Percentiles rank a stretch among this genome's conserved stretches.
phyloP scores from a whole-genome alignment of 768 basidiomycete species.

The Mycena maculata region DNA sequence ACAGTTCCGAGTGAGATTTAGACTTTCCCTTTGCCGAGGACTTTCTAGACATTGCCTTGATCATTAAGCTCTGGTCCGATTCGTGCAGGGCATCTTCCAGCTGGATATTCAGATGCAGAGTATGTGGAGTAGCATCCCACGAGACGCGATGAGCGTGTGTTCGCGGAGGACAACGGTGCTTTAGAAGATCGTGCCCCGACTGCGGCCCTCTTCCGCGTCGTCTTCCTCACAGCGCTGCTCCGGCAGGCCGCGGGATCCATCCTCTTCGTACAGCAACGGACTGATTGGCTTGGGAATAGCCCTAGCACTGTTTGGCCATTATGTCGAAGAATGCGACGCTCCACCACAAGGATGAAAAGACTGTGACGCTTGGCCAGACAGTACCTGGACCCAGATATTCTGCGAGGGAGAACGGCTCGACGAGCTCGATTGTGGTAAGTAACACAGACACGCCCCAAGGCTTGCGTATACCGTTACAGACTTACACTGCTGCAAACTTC shows the following conservation, averaged over 20 bases:
- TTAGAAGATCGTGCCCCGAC: slow-evolving; percentile 53
- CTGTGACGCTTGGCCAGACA: slow-evolving; percentile 50
- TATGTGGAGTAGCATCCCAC: slow-evolving; percentile 68
- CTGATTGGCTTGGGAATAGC: slow-evolving; percentile 80
- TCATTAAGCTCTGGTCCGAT: slow-evolving; percentile 89
- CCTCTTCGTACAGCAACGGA: slow-evolving; percentile 79
- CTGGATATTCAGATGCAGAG: slow-evolving; percentile 81
- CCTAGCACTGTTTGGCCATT: slow-evolving; percentile 78
- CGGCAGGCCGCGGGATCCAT: too few relatives aligned
- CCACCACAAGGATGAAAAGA: slow-evolving; percentile 72
- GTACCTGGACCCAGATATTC: slow-evolving; percentile 47
- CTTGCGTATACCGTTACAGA: slow-evolving; percentile 29
- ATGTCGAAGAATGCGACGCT: slow-evolving; percentile 84
- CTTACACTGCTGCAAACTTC: too few relatives aligned
- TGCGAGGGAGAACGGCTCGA: slow-evolving; percentile 41
- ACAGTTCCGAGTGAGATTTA: slow-evolving; percentile 38
- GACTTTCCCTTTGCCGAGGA: slow-evolving; percentile 44
- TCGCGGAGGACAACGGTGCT: slow-evolving; percentile 46
- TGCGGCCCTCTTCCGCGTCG: slow-evolving; percentile 73
- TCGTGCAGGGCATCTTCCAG: slow-evolving; percentile 70
- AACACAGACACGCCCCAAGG: slow-evolving; percentile 20
- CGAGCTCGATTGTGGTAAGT: slow-evolving; percentile 44
- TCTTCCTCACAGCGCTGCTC: slow-evolving; percentile 50
- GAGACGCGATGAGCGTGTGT: slow-evolving; percentile 62
- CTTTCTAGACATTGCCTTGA: slow-evolving; percentile 74